These are phyloP conservation scores for Nemania sp. DNA, from an alignment of 2,329 filamentous ascomycete species.

Conservation along the genomic window DNA sequence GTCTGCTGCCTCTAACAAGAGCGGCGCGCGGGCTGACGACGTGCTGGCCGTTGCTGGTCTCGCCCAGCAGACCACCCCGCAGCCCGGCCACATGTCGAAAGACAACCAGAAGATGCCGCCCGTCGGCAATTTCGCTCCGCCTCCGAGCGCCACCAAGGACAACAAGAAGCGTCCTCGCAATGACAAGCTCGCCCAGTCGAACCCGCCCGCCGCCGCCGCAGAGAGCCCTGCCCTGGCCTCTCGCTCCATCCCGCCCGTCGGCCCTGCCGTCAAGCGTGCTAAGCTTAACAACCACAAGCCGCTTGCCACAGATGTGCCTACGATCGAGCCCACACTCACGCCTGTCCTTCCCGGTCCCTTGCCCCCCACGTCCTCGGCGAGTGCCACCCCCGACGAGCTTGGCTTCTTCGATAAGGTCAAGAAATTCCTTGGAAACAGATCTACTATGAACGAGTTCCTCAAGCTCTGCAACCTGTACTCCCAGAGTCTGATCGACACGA, in stretches of 20 bases:
- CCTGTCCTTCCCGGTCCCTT: slow-evolving; percentile 87
- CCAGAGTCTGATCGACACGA: slow-evolving; percentile 86
- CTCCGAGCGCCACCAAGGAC: slow-evolving; percentile 80
- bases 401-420: slow-evolving; percentile 95
- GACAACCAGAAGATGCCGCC: slow-evolving; percentile 83
- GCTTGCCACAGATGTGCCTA: slow-evolving; percentile 58
- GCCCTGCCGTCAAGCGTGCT: slow-evolving; percentile 62
- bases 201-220: slow-evolving; percentile 49
- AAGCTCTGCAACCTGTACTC: slow-evolving; percentile 97
- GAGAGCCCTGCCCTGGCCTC: slow-evolving; percentile 47
- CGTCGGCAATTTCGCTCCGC: slow-evolving; percentile 89
- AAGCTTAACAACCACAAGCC: slow-evolving; percentile 77
- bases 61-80: slow-evolving; percentile 56
- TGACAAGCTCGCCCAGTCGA: slow-evolving; percentile 56
- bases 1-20: slow-evolving; percentile 66
- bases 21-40: slow-evolving; percentile 65
- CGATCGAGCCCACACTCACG: slow-evolving; percentile 83
- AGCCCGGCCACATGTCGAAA: slow-evolving; percentile 51
- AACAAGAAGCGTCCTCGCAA: slow-evolving; percentile 81
- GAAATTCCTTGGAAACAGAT: slow-evolving; percentile 92
- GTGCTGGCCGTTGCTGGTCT: slow-evolving; percentile 59
- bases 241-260: slow-evolving; percentile 42
- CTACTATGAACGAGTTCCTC: slow-evolving; percentile 91
- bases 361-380: slow-evolving; percentile 70
- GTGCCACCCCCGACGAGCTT: slow-evolving; percentile 82